A percentile compares a stretch with the other conserved stretches of the same genome.
phyloP scores from a whole-genome alignment of 495 filamentous ascomycete genomes.

The Annulohypoxylon maeteangense region DNA sequence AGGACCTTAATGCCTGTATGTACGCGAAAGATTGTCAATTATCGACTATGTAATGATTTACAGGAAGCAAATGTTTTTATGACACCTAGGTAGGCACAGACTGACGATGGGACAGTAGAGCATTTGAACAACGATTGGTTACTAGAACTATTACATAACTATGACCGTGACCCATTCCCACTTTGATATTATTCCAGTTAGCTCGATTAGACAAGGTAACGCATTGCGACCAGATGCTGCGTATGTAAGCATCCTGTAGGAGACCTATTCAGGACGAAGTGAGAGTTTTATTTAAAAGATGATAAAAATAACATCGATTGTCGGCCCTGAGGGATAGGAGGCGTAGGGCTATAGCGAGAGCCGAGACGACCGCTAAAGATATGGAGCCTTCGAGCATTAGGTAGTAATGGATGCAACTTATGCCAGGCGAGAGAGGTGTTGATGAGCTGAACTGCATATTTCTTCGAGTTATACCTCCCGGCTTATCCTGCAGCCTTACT shows the following conservation, averaged over 20 bases:
- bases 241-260: conserved; percentile 17
- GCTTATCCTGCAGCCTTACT: conserved; percentile 24
- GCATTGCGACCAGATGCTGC: background rate
- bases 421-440: background rate
- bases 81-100: background rate
- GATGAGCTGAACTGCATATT: conserved; percentile 14
- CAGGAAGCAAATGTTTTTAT: background rate
- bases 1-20: background rate
- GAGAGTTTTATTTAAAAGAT: background rate
- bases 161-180: conserved; percentile 3
- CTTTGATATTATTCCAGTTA: background rate
- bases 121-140: conserved; percentile 3
- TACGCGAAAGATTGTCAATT: background rate
- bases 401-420: background rate
- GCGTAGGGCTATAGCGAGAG: conserved; percentile 18
- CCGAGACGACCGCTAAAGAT: background rate
- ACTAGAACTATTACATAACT: conserved; percentile 17
- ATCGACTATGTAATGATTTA: background rate
- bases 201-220: conserved; percentile 1
- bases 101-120: background rate
- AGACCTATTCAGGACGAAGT: background rate
- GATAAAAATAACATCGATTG: conserved; percentile 15
- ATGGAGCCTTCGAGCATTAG: background rate
- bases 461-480: background rate
- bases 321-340: background rate